phyloP scores from a whole-genome alignment of 352 stramenopile genomes.

The Saprolegnia diclina region DNA sequence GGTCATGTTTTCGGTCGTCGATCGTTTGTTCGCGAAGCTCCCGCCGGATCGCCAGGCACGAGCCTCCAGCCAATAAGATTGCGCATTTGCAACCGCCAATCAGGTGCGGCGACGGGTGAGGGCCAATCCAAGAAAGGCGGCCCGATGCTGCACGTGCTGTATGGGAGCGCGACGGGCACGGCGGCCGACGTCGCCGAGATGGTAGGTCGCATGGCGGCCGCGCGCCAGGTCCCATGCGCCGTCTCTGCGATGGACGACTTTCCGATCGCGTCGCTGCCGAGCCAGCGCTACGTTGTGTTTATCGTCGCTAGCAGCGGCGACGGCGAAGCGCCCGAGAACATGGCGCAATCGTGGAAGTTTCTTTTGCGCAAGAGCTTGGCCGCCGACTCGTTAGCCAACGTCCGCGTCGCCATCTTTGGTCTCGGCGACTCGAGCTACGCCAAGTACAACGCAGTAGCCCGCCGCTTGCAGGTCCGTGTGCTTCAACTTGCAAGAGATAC shows the following conservation, averaged over 20 bases:
- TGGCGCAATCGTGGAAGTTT: constrained; percentile 77
- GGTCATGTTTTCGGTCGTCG: no score
- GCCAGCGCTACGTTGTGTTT: constrained; percentile 76
- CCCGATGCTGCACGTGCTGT: constrained; percentile 68
- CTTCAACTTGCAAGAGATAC: neutral
- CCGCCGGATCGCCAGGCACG: no score
- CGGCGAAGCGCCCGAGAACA: constrained; percentile 88
- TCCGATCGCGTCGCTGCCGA: constrained; percentile 43
- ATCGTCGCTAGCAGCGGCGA: constrained; percentile 89
- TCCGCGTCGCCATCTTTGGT: constrained; percentile 86
- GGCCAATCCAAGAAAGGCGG: constrained; percentile 21
- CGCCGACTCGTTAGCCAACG: constrained; percentile 49
- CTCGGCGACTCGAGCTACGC: constrained; percentile 89
- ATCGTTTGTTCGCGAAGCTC: no score
- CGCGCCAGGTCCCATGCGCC: constrained; percentile 49
- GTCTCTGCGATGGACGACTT: constrained; percentile 65
- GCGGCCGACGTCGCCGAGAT: constrained; percentile 82
- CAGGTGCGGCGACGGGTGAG: no score
- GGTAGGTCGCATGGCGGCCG: constrained; percentile 58
- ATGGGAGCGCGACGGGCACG: constrained; percentile 86
- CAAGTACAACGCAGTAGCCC: constrained; percentile 89
- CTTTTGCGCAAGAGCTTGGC: constrained; percentile 82
- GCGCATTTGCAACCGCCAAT: no score
- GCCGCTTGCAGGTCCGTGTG: constrained; percentile 50
- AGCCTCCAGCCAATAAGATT: no score